A percentile compares a stretch with the other conserved stretches of the same genome.
phyloP scores from a whole-genome alignment of 2,329 filamentous ascomycete genomes.

The Trichophyton verrucosum region DNA sequence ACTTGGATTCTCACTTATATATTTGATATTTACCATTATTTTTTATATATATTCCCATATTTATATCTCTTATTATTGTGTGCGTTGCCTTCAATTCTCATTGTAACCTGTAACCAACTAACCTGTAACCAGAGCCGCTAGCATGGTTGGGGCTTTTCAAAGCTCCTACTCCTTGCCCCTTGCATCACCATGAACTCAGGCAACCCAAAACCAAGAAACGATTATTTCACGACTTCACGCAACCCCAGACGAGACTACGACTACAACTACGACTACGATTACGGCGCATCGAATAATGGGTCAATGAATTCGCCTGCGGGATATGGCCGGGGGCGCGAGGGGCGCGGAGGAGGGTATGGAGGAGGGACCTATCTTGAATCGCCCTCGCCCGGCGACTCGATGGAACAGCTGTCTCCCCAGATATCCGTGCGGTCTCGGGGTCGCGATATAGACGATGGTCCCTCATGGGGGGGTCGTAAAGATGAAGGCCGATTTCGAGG shows the following conservation, averaged over 20 bases:
- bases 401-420: constrained; percentile 19
- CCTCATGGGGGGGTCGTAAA: constrained; percentile 18
- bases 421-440: constrained; percentile 26
- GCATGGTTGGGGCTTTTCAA: background rate
- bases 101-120: background rate
- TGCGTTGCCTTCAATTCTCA: background rate
- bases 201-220: background rate
- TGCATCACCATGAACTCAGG: background rate
- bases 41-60: background rate
- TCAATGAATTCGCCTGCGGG: constrained; percentile 7
- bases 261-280: constrained; percentile 18
- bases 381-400: constrained; percentile 21
- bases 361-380: constrained; percentile 28
- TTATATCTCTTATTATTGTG: background rate
- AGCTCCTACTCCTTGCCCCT: background rate
- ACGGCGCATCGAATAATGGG: constrained; percentile 19
- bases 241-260: constrained; percentile 16
- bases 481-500: constrained; percentile 18
- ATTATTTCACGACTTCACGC: background rate
- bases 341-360: constrained; percentile 34
- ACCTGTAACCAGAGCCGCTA: background rate
- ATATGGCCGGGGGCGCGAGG: constrained; percentile 19
- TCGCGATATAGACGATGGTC: constrained; percentile 20
- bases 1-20: background rate
- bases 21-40: background rate